Conservation (phyloP, 495 filamentous ascomycete genomes). For the Penicillium soppii region DNA sequence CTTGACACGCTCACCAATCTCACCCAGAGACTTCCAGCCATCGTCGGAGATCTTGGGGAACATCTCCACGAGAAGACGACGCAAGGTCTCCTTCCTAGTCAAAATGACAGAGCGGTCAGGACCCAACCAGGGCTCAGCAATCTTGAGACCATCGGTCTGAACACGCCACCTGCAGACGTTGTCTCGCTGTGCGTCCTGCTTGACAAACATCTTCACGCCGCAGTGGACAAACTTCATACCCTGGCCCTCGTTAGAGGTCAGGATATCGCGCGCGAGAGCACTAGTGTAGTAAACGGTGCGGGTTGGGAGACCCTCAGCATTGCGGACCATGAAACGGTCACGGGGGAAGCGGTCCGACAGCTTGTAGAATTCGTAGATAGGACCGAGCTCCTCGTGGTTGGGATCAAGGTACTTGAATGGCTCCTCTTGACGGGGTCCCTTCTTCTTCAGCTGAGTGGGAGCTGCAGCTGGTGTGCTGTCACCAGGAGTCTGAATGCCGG, state of each 20-base stretch:
- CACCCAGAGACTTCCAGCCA: slow-evolving; percentile 72
- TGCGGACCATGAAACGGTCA: slow-evolving; percentile 93
- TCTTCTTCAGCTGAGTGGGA: slow-evolving; percentile 33
- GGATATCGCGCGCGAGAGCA: slow-evolving; percentile 76
- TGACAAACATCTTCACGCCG: slow-evolving; percentile 97
- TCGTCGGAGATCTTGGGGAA: slow-evolving; percentile 76
- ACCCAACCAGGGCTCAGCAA: slow-evolving; percentile 86
- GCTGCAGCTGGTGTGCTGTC: slow-evolving; percentile 32
- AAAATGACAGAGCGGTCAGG: slow-evolving; percentile 71
- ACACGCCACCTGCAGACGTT: slow-evolving; percentile 91
- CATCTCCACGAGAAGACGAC: slow-evolving; percentile 83
- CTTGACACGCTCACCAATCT: slow-evolving; percentile 81
- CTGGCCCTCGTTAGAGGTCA: slow-evolving; percentile 76
- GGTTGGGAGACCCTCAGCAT: slow-evolving; percentile 74
- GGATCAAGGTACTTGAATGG: slow-evolving; percentile 84
- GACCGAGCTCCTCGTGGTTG: slow-evolving; percentile 68
- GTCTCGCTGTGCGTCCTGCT: slow-evolving; percentile 84
- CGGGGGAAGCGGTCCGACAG: slow-evolving; percentile 79
- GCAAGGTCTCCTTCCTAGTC: slow-evolving; percentile 71
- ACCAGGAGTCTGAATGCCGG: slow-evolving; percentile 38
- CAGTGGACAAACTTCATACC: slow-evolving; percentile 95
- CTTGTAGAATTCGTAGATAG: slow-evolving; percentile 78
- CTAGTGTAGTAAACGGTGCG: slow-evolving; percentile 96
- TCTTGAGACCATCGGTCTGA: slow-evolving; percentile 86
- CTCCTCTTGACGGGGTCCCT: slow-evolving; percentile 66